Conservation (phyloP, 1,139 yeast species). For the Yamadazyma triangularis region DNA sequence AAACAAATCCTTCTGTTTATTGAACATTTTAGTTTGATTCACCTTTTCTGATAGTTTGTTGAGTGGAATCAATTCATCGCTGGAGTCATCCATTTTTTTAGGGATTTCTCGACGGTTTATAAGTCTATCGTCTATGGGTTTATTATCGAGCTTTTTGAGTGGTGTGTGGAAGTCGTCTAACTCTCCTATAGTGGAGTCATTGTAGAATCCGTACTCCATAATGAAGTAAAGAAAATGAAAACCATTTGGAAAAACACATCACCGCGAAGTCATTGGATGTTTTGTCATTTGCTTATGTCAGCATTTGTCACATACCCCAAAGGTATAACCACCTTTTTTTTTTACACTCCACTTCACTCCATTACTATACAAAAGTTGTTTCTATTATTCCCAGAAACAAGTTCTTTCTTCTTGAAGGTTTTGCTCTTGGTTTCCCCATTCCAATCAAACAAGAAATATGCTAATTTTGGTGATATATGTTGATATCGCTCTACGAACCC, state of each 20-base stretch:
- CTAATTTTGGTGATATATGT: constrained; percentile 69
- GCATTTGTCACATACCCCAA: too few species aligned
- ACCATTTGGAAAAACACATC: background rate
- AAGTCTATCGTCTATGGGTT: constrained; percentile 5
- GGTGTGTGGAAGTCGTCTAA: constrained; percentile 12
- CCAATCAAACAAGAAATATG: constrained; percentile 68
- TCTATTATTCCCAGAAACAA: constrained; percentile 48
- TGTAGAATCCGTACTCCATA: background rate
- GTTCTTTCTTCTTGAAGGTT: constrained; percentile 35
- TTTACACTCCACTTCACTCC: too few species aligned
- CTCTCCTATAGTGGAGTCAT: constrained; percentile 4
- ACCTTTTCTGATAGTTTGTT: constrained; percentile 17
- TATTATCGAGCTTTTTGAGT: constrained; percentile 11
- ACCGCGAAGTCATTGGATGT: too few species aligned
- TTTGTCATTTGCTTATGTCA: too few species aligned
- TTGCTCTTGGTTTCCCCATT: constrained; percentile 19
- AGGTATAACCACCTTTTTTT: too few species aligned
- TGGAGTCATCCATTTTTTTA: constrained; percentile 3
- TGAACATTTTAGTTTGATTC: constrained; percentile 16
- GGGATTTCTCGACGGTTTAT: constrained; percentile 1
- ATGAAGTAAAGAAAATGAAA: too few species aligned
- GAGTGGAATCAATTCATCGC: constrained; percentile 12
- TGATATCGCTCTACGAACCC: constrained; percentile 51
- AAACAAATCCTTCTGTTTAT: constrained; percentile 11
- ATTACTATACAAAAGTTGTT: constrained; percentile 60